Base-by-base conservation (phyloP, 2,329 filamentous ascomycete species). In the Trichoderma harzianum region DNA sequence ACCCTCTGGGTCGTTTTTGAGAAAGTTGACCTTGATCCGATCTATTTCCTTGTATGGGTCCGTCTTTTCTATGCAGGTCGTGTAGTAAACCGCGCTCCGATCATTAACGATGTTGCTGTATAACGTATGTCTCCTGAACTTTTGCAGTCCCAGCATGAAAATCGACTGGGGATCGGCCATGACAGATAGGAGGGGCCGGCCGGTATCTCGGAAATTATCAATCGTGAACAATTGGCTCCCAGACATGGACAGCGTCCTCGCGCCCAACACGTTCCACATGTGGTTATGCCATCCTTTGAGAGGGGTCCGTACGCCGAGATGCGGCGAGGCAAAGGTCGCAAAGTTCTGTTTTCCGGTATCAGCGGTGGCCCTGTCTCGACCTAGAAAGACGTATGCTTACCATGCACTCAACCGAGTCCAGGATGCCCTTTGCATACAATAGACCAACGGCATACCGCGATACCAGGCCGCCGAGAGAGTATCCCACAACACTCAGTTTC, bases 91-190 rank as follows among this genome's bases (percentile, higher is more conserved):
- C 5, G 93, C 93, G 58, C 89, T 93, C 69, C 90, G 86, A 82
- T 98, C 95, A 80, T 98, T 97, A 78, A 92, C 84, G 61, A 97
- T 90, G 78, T 98, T 98, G 55, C 92, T 87, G 80, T 98, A 98
- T 1, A 97, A 83, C 5, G 89, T 92, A 72, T 90, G 91, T 69
- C 92, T 87, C 79, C 90, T 89, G 83, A 98, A 98, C 75, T 85
- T 87, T 73, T 88, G 87, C 60, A 98, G 85, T 0, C 91, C 95
- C 36, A 89, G 88, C 76, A 97, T 92, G 82, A 98, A 98, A 75
- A 97, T 92, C 73, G 92, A 95, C 64, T 91, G 87, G 0, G 92
- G 90, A 75, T 97, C 95, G 7, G 95, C 93, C 34, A 98, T 86
- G 11, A 98, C 86, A 63, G 92, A 87, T 24, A 98, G 87, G 11